Conservation (phyloP, 139 green algal species). For the Coccomyxa sp. region DNA sequence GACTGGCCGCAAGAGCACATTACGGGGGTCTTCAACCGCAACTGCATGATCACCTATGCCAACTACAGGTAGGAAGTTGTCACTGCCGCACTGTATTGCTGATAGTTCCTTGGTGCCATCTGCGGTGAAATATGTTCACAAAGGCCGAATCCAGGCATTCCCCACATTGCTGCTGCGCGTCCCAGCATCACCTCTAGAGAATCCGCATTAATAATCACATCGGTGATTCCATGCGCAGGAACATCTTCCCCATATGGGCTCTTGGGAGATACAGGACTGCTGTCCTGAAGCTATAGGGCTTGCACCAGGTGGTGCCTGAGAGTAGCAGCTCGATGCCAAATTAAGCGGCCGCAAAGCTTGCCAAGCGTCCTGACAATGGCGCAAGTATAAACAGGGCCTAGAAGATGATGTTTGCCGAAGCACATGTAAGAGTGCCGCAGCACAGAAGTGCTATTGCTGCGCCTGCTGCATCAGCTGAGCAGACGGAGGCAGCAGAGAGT, state of each 20-base stretch:
- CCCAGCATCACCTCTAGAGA: no score
- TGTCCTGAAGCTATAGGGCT: not conserved
- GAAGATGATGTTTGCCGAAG: not conserved
- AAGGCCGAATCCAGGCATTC: no score
- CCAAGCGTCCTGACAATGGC: not conserved
- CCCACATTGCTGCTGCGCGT: not conserved
- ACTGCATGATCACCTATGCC: constrained; percentile 99
- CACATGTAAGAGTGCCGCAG: no score
- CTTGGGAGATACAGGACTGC: constrained; percentile 77
- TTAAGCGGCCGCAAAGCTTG: not conserved
- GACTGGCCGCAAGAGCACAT: constrained; percentile 99
- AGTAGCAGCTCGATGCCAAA: not conserved
- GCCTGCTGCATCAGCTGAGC: constrained; percentile 12
- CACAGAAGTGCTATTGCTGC: no score
- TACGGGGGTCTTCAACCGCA: constrained; percentile 98
- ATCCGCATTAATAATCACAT: no score
- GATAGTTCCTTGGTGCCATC: not conserved
- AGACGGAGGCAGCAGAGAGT: constrained; percentile 33
- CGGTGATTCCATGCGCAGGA: no score
- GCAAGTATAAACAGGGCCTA: not conserved
- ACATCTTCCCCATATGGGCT: constrained; percentile 99
- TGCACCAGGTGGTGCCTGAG: not conserved
- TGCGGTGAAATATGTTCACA: no score
- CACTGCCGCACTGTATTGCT: not conserved
- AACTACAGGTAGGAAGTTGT: constrained; percentile 82